Conservation (phyloP, 345 rosid genomes). For the Hibiscus trionum region DNA sequence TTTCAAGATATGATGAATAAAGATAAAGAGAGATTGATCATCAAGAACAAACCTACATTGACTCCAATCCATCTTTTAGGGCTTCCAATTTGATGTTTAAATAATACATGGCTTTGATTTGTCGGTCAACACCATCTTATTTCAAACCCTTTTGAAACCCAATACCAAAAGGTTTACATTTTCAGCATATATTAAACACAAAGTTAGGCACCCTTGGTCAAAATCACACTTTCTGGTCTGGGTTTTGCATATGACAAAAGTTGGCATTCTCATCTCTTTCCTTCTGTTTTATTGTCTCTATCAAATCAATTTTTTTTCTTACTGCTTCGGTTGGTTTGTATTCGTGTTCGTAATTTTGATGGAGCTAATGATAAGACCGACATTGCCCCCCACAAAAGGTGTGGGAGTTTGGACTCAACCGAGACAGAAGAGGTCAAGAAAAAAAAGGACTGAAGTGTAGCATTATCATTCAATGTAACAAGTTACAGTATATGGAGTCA, state of each 20-base stretch:
- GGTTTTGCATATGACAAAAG: too few species aligned
- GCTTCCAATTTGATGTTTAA: not conserved
- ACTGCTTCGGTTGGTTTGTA: too few species aligned
- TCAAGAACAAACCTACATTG: conserved; percentile 19
- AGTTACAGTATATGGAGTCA: not conserved
- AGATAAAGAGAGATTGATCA: not conserved
- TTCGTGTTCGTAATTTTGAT: not conserved
- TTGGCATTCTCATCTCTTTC: not conserved
- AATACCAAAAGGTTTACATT: not conserved
- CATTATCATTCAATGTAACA: not conserved
- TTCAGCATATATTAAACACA: not conserved
- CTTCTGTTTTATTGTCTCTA: not conserved
- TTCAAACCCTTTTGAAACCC: not conserved
- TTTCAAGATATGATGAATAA: not conserved
- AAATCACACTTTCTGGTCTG: not conserved
- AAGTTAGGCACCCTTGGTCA: not conserved
- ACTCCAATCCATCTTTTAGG: not conserved
- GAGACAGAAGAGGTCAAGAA: not conserved
- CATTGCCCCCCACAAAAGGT: not conserved
- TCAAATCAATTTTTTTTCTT: not conserved
- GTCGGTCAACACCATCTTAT: not conserved
- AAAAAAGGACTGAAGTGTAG: not conserved
- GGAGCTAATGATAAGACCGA: not conserved
- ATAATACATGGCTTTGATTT: not conserved
- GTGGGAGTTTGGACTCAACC: not conserved